These are phyloP conservation scores for Hamamelis virginiana DNA, from an alignment of 164 flowering plant genomes.

Conservation along the genomic window DNA sequence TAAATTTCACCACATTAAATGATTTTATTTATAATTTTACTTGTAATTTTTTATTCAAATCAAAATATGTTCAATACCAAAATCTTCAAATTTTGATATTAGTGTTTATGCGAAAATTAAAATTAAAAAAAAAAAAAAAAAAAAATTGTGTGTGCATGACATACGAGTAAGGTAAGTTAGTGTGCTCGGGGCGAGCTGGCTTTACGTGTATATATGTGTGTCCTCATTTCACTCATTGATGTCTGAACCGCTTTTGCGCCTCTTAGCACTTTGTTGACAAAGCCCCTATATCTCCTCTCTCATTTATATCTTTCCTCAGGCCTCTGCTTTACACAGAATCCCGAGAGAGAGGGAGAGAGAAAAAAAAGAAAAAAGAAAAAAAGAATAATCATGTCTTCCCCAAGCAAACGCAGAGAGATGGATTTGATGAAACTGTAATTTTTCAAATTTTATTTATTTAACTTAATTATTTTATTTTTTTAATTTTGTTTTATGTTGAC, in stretches of 20 bases:
- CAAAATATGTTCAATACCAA: too few relatives aligned
- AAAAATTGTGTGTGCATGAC: too few relatives aligned
- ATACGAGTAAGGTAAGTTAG: too few relatives aligned
- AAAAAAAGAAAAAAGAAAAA: background rate
- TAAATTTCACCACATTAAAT: too few relatives aligned
- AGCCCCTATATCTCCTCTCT: conserved; percentile 1
- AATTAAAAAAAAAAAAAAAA: too few relatives aligned
- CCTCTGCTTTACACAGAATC: background rate
- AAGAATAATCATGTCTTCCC: conserved; percentile 56
- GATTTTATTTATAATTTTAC: too few relatives aligned
- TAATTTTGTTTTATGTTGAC: background rate
- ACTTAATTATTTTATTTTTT: background rate
- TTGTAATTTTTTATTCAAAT: too few relatives aligned
- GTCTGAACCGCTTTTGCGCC: conserved; percentile 20
- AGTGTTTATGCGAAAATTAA: too few relatives aligned
- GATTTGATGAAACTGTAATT: conserved; percentile 81
- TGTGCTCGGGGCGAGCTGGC: too few relatives aligned
- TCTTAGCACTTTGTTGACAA: conserved; percentile 1
- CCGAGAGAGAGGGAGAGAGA: background rate
- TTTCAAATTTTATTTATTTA: background rate
- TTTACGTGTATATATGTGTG: too few relatives aligned
- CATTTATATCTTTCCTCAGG: background rate
- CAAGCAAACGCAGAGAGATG: conserved; percentile 82
- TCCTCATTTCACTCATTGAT: conserved; percentile 14
- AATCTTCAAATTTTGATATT: too few relatives aligned